These are phyloP conservation scores for Boletus vinaceobasis DNA, from an alignment of 768 basidiomycete genomes.

Conservation along the genomic window DNA sequence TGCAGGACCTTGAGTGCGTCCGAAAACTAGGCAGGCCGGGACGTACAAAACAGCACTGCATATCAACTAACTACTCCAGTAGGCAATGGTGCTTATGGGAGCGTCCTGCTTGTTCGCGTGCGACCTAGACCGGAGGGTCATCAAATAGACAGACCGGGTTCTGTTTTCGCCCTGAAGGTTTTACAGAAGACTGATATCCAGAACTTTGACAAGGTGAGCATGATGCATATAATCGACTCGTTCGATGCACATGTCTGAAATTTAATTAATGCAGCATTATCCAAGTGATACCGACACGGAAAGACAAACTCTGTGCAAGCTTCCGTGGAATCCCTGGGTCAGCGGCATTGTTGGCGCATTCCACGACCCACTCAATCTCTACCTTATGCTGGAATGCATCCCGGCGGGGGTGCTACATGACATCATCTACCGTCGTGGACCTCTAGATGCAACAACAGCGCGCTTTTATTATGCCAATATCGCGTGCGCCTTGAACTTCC, in stretches of 20 bases:
- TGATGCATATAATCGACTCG: neutral
- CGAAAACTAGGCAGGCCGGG: slow-evolving; percentile 36
- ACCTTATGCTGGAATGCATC: slow-evolving; percentile 49
- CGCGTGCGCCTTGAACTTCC: slow-evolving; percentile 44
- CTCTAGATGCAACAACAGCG: slow-evolving; percentile 31
- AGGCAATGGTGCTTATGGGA: slow-evolving; percentile 43
- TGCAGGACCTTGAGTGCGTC: slow-evolving; percentile 42
- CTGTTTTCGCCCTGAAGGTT: slow-evolving; percentile 48
- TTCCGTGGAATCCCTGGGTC: slow-evolving; percentile 57
- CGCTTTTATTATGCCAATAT: slow-evolving; percentile 59
- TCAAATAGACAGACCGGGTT: slow-evolving; percentile 33
- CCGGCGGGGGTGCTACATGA: slow-evolving; percentile 43
- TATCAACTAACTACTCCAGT: neutral
- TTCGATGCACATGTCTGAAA: neutral
- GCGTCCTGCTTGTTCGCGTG: slow-evolving; percentile 40
- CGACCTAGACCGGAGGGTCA: slow-evolving; percentile 29
- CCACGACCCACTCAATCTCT: slow-evolving; percentile 45
- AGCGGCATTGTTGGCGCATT: slow-evolving; percentile 44
- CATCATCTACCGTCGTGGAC: slow-evolving; percentile 31
- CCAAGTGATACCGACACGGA: slow-evolving; percentile 39
- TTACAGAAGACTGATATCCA: slow-evolving; percentile 36
- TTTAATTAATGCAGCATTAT: slow-evolving; percentile 17
- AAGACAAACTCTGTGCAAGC: slow-evolving; percentile 35
- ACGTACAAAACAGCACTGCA: neutral
- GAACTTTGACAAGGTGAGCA: slow-evolving; percentile 29